Evolutionary conservation across 805 yeast species (phyloP), one percentile per base, ranked within the genome.

Genomic region (Barnettozyma salicaria): DNA sequence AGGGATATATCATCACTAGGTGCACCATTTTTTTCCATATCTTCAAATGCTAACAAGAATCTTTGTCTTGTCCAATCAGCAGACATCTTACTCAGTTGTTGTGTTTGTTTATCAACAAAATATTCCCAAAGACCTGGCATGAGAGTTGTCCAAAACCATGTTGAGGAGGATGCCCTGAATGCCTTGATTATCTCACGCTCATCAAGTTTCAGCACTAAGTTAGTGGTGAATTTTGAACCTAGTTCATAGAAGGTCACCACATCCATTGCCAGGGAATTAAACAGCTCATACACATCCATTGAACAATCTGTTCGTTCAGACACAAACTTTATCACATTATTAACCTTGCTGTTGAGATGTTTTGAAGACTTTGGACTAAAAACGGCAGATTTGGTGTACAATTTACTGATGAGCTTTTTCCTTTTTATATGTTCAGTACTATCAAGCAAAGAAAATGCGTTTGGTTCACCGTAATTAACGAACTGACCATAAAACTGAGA

Each of bases 191-290:
- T 59, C 7, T 65, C 49, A 19, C 67, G 61, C 23, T 67, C 70
- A 16, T 65, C 42, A 8, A 63, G 55, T 36, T 66, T 62, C 6
- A 54, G 42, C 24, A 78, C 48, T 24, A 76, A 56, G 25, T 71
- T 55, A 1, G 74, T 61, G 13, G 77, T 69, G 37, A 67, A 63
- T 7, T 61, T 56, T 1, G 53, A 44, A 0, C 89, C 89, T 41
- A 78, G 65, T 39, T 76, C 75, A 49, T 78, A 77, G 16, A 70
- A 68, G 2, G 79, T 68, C 2, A 80, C 76, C 4, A 76, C 79
- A 48, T 80, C 88, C 76, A 81, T 73, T 5, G 89, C 88, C 49
- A 81, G 62, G 13, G 78, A 61, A n/a, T 77, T 78, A 64, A 80
- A 80, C n/a, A 81, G 53, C 14, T 73, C 64, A 47, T 74, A 76